phyloP scores from a whole-genome alignment of 768 basidiomycete species.

The Myochromella boudieri region DNA sequence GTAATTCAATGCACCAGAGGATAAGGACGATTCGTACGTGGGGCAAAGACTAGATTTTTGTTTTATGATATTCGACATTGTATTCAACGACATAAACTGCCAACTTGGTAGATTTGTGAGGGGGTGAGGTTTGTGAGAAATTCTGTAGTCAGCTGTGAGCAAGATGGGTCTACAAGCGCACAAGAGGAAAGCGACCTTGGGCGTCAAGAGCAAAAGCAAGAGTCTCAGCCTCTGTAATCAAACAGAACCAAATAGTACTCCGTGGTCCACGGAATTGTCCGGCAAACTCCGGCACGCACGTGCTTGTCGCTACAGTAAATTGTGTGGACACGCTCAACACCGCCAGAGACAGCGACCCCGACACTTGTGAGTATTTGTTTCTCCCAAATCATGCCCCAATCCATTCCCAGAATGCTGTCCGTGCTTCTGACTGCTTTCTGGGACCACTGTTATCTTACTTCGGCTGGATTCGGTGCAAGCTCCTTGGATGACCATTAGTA shows the following conservation, averaged over 20 bases:
- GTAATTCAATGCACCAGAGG: slow-evolving; percentile 4
- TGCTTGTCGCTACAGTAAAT: slow-evolving; percentile 11
- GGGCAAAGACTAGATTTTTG: slow-evolving; percentile 92
- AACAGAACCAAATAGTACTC: slow-evolving; percentile 12
- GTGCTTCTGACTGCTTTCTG: too few relatives aligned
- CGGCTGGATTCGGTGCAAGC: too few relatives aligned
- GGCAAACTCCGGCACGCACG: slow-evolving; percentile 18
- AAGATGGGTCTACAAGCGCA: neutral
- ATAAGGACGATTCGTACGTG: slow-evolving; percentile 65
- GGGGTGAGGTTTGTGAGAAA: slow-evolving; percentile 17
- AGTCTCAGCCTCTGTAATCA: slow-evolving; percentile 16
- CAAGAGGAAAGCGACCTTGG: slow-evolving; percentile 10
- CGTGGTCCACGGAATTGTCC: neutral
- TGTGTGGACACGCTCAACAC: slow-evolving; percentile 27
- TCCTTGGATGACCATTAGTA: slow-evolving; percentile 42
- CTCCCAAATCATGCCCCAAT: slow-evolving; percentile 2
- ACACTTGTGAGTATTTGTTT: slow-evolving; percentile 35
- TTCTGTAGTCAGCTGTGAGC: slow-evolving; percentile 12
- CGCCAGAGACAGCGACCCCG: slow-evolving; percentile 38
- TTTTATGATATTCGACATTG: slow-evolving; percentile 71
- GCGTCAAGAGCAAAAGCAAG: slow-evolving; percentile 8
- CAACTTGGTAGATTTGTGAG: slow-evolving; percentile 64
- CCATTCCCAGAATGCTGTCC: slow-evolving; percentile 10
- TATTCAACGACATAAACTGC: slow-evolving; percentile 79
- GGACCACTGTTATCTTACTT: too few relatives aligned